These are phyloP conservation scores for Coemansia sp. DNA, from an alignment of 192 early-diverging fungal genomes.

Conservation along the genomic window DNA sequence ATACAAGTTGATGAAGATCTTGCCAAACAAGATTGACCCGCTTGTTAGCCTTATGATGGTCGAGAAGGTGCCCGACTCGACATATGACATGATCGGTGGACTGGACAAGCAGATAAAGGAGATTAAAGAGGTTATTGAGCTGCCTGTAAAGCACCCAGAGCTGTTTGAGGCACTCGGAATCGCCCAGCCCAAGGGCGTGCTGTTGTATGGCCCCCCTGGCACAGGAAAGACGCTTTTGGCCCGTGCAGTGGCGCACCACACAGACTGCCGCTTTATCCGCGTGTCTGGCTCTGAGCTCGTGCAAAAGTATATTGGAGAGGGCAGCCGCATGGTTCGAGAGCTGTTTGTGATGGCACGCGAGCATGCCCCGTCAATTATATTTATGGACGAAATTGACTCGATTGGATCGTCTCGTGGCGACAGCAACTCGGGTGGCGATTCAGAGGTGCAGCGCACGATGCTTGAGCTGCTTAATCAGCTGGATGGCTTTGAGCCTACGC, in stretches of 20 bases:
- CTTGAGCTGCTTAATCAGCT: conserved; percentile 87
- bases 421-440: conserved; percentile 74
- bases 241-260: conserved; percentile 90
- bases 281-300: conserved; percentile 89
- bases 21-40: conserved; percentile 99
- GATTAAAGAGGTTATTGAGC: conserved; percentile 99
- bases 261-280: conserved; percentile 88
- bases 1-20: conserved; percentile 89
- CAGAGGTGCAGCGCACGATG: conserved; percentile 91
- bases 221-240: conserved; percentile 88
- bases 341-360: conserved; percentile 90
- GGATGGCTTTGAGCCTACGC: conserved; percentile 86
- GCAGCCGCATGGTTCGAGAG: conserved; percentile 88
- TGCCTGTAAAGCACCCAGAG: conserved; percentile 99
- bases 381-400: conserved; percentile 92
- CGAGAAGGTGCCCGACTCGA: conserved; percentile 99
- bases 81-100: conserved; percentile 99
- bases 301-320: conserved; percentile 92
- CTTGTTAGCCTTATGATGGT: conserved; percentile 99
- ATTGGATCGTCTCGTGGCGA: conserved; percentile 86
- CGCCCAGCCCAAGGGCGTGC: conserved; percentile 97
- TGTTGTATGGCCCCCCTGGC: conserved; percentile 88
- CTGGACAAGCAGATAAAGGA: conserved; percentile 99
- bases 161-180: conserved; percentile 97
- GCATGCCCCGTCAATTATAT: conserved; percentile 89